These are phyloP conservation scores for Firmiana major DNA, from an alignment of 345 rosid species.

Conservation along the genomic window DNA sequence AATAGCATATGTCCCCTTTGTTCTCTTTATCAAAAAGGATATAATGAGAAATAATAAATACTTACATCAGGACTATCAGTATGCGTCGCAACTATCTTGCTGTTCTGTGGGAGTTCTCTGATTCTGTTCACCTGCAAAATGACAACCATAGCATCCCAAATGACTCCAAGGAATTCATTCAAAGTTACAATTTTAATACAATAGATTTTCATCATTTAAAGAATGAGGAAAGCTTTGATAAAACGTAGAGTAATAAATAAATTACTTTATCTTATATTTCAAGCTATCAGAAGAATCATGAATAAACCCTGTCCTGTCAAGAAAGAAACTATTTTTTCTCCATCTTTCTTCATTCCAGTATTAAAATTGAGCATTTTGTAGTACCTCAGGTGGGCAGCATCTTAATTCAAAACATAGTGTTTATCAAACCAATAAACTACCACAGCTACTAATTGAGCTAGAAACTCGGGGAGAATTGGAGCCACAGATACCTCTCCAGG, in stretches of 20 bases:
- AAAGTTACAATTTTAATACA: background rate
- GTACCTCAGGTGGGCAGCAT: background rate
- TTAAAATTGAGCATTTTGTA: background rate
- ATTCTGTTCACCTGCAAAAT: slow-evolving; percentile 88
- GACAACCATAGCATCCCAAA: background rate
- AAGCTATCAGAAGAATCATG: background rate
- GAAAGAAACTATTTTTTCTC: background rate
- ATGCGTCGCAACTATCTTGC: slow-evolving; percentile 94
- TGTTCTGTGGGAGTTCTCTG: slow-evolving; percentile 92
- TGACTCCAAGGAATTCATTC: background rate
- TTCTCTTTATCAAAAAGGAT: background rate
- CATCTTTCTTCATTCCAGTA: background rate
- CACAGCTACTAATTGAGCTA: background rate
- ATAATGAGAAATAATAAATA: background rate
- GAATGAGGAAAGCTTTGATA: background rate
- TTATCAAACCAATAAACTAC: background rate
- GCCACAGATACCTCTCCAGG: slow-evolving; percentile 84
- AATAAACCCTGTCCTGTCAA: background rate
- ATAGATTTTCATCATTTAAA: background rate
- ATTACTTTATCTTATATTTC: background rate
- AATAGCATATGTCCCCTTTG: background rate
- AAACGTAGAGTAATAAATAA: background rate
- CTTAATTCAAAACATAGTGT: background rate
- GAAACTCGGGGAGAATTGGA: background rate
- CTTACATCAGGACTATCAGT: slow-evolving; percentile 99